Evolutionary conservation across 1,284 basidiomycete genomes (phyloP), one percentile per base, ranked within the genome.

Genomic region (Crepidotus sp.): DNA sequence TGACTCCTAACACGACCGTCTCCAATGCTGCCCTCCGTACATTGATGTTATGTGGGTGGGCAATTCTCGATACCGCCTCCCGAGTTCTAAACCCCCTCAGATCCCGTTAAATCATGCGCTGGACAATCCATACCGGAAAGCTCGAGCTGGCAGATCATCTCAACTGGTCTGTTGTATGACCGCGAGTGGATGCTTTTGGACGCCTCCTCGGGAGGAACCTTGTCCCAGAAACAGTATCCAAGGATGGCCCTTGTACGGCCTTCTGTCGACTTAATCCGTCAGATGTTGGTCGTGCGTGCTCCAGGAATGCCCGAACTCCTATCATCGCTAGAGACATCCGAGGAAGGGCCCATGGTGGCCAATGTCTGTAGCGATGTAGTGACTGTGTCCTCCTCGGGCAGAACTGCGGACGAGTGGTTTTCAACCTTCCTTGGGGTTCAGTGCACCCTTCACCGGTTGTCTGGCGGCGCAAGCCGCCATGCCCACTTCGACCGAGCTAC

Each of bases 121-220:
- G 51, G 51, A 5, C 51, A 53, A 26, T 40, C 42, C 11, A 39
- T 53, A 4, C 39, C 47, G 4, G 11, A 19, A 11, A 26, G 38
- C 15, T 32, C 19, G 21, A 50, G 42, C 14, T 53, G 48, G 46
- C 34, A 48, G 36, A 31, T 53, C 46, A 6, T 42, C 11, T 19
- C 41, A 9, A 50, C 45, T 17, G 51, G 51, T 7, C 49, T 53
- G 15, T 19, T 45, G 15, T 50, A 50, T 21, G 51, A 53, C 22
- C 51, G 51, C 39, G 49, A 53, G 36, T 53, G 48, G 48, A 45
- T 53, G 45, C 42, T 53, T 13, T 14, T 53, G n/a, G 44, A 53
- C 33, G 7, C 31, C 4, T 37, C 41, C 25, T 47, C 51, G 5
- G 49, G 51, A 4, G 42, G 36, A 33, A 40, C 48, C 4, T 34